These are phyloP conservation scores for Alternaria viburni DNA, from an alignment of 2,329 filamentous ascomycete genomes.

Conservation along the genomic window DNA sequence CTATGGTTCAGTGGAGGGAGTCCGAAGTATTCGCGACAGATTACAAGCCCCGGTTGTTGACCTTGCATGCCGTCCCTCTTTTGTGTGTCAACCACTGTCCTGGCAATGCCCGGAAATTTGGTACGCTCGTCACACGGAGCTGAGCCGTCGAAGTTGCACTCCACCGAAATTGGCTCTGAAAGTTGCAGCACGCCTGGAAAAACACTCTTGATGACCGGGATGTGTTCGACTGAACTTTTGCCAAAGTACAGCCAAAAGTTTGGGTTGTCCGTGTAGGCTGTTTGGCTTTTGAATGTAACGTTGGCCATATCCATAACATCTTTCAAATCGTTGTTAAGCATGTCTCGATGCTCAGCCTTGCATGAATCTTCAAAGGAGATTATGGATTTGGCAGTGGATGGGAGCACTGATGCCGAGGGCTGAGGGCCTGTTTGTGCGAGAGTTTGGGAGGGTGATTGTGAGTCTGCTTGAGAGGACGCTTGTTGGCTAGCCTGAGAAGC, in stretches of 20 bases:
- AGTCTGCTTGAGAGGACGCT: background rate
- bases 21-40: background rate
- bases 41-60: background rate
- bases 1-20: background rate
- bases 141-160: background rate
- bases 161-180: too few relatives aligned
- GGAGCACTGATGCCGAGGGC: background rate
- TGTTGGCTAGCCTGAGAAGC: background rate
- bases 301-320: background rate
- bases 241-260: too few relatives aligned
- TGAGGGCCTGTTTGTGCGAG: background rate
- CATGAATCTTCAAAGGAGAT: background rate
- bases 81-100: too few relatives aligned
- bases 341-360: background rate
- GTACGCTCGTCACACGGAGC: background rate
- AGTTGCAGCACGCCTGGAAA: too few relatives aligned
- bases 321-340: background rate
- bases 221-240: too few relatives aligned
- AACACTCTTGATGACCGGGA: too few relatives aligned
- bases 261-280: too few relatives aligned
- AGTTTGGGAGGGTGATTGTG: background rate
- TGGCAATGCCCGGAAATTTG: background rate
- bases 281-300: too few relatives aligned
- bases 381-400: background rate
- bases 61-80: too few relatives aligned